Evolutionary conservation across 1,284 basidiomycete genomes (phyloP), one percentile per base, ranked within the genome.

Genomic region (Lentinula novae-zelandiae): DNA sequence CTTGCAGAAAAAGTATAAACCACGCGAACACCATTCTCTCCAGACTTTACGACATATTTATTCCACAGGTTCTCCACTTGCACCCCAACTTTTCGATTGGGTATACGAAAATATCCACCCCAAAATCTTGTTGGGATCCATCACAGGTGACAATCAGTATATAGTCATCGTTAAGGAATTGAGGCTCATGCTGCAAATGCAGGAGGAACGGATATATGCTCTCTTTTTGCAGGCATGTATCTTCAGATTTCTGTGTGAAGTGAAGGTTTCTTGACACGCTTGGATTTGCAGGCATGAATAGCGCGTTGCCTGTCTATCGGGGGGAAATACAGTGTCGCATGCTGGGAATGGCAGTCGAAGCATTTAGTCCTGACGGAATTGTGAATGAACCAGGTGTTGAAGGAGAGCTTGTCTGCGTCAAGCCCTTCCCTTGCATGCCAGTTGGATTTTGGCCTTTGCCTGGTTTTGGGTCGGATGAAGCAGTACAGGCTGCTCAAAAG

Each of bases 181-280:
- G 49, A 38, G 34, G 56, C 59, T 65, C 62, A 54, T 51, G 57
- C 46, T 46, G 2, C 22, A 17, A 40, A 57, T 49, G 58, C 67
- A 89, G 87, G 89, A 60, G 90, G 90, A 12, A 93, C 92, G 15
- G 93, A 95, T 70, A 92, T 95, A 40, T 94, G 92, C 73, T 93
- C 90, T 38, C 80, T 95, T 31, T 95, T 95, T 74, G 92, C 90
- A 22, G 91, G 91, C 5, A 46, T 33, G 42, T 56, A 22, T 54
- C 13, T 40, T 53, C 36, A 17, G 39, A 39, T 20, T 2, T 53
- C 15, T 20, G 10, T 3, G 17, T 8, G 20, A n/a, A 13, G 12
- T 22, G 22, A 40, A 7, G 10, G 8, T 8, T 10, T 3, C 27
- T 54, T 27, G 6, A 20, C n/a, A 34, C 27, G 27, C 5, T 31